A percentile compares a stretch with the other conserved stretches of the same genome.
These are phyloP conservation scores for Rhodotorula toruloides DNA, from an alignment of 768 basidiomycete genomes.

Conservation along the genomic window DNA sequence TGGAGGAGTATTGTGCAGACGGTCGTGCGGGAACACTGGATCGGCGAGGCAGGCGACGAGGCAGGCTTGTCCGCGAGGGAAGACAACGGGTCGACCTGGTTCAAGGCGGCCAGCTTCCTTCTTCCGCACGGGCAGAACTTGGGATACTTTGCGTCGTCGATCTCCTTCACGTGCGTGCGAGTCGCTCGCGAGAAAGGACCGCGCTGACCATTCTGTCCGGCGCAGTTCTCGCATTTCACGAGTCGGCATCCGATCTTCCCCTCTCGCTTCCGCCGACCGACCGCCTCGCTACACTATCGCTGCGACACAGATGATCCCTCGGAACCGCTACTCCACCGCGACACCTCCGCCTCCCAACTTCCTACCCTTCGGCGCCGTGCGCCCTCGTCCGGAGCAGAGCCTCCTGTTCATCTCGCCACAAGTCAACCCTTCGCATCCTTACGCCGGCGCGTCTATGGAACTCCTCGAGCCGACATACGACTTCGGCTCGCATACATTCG, in stretches of 20 bases:
- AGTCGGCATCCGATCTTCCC: neutral
- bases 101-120: conserved; percentile 8
- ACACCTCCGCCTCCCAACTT: neutral
- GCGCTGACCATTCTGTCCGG: neutral
- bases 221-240: conserved; percentile 26
- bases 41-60: neutral
- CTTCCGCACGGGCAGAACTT: conserved; percentile 1
- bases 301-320: conserved; percentile 10
- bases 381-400: neutral
- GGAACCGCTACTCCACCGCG: neutral
- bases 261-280: neutral
- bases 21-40: neutral
- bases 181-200: neutral
- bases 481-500: conserved; percentile 3
- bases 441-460: conserved; percentile 22
- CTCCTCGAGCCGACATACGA: conserved; percentile 14
- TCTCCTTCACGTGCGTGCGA: conserved; percentile 21
- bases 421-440: conserved; percentile 12
- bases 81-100: conserved; percentile 6
- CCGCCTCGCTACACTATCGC: conserved; percentile 5
- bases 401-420: conserved; percentile 6
- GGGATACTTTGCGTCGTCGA: conserved; percentile 22
- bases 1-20: conserved; percentile 7
- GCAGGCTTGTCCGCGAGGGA: neutral
- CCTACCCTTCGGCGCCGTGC: conserved; percentile 8